Evolutionary conservation across 179 eudicot species (phyloP), one percentile per base, ranked within the genome.

Genomic region (Heliamphora ciliata): DNA sequence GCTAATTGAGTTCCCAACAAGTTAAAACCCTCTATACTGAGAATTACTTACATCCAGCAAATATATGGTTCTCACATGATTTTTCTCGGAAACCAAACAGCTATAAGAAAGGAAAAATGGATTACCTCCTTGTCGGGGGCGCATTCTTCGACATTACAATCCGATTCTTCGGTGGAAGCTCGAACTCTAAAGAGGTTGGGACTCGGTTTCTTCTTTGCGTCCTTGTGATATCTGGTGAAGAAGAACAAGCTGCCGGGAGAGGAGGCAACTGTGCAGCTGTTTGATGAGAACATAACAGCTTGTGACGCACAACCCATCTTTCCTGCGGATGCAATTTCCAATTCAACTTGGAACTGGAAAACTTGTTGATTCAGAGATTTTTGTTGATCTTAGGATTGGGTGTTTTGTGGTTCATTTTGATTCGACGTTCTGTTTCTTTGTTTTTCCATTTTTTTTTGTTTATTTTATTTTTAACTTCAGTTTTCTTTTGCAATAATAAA

Each of bases 41-140:
- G 24, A 21, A 21, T 21, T 21, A 21, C 24, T 21, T 21, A 21
- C 24, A 21, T 21, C 24, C 24, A 21, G 24, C 24, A 21, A 21
- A 21, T 21, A 21, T 21, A 21, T 21, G 24, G 24, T 21, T 21
- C 24, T 21, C 24, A 21, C 24, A 21, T 21, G 24, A 21, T 21
- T 21, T 21, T 21, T 21, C 24, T 21, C 24, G 24, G 24, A 21
- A 21, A 21, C 24, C 24, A 21, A 21, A 21, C 24, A 21, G 24
- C 24, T 21, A 21, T 21, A 21, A 21, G 24, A 21, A 21, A 21
- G 24, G 24, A 21, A 21, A 21, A 21, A 21, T 21, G 24, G 24
- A 21, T 21, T 9, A 95, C 98, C 98, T 95, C 98, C 85, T 95
- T 95, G 58, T 95, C 98, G 79, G 98, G 98, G 64, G 98, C 98